Conservation (phyloP, 2,329 filamentous ascomycete genomes). For the Pseudogymnoascus destructans region DNA sequence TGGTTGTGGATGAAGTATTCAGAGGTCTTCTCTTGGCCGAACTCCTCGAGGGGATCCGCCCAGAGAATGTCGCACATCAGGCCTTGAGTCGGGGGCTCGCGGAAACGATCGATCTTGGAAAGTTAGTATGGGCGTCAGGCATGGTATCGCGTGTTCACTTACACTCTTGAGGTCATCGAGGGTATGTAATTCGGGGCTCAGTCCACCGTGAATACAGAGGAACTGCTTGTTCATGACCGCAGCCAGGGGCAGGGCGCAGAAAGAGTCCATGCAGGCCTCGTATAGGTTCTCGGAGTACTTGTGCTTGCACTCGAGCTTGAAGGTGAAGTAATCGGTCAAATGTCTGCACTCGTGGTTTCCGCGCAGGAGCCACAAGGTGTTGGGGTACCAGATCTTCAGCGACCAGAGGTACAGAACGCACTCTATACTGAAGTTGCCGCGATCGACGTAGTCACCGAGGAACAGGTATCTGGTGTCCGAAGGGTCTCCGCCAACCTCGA, state of each 20-base stretch:
- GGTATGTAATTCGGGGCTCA: conserved; percentile 92
- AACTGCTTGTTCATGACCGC: conserved; percentile 99
- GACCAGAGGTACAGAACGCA: conserved; percentile 97
- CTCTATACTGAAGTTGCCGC: conserved; percentile 98
- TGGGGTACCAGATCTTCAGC: conserved; percentile 97
- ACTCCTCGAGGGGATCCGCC: conserved; percentile 96
- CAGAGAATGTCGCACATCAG: conserved; percentile 99
- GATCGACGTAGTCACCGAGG: conserved; percentile 93
- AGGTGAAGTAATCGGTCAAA: conserved; percentile 98
- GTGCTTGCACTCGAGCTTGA: conserved; percentile 99
- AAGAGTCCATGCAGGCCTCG: conserved; percentile 96
- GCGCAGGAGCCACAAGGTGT: conserved; percentile 90
- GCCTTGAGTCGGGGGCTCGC: conserved; percentile 91
- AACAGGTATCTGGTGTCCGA: conserved; percentile 95
- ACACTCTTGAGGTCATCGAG: conserved; percentile 86
- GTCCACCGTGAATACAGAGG: conserved; percentile 89
- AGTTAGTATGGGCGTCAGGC: conserved; percentile 9
- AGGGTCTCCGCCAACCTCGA: conserved; percentile 94
- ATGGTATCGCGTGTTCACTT: conserved; percentile 28
- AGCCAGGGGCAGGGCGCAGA: conserved; percentile 84
- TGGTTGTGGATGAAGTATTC: conserved; percentile 98
- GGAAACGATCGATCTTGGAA: conserved; percentile 81
- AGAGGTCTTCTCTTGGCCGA: conserved; percentile 95
- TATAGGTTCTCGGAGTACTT: conserved; percentile 96
- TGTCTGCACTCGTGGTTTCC: conserved; percentile 98